These are phyloP conservation scores for Hansenula lynferdii DNA, from an alignment of 1,139 yeast species.

Conservation along the genomic window DNA sequence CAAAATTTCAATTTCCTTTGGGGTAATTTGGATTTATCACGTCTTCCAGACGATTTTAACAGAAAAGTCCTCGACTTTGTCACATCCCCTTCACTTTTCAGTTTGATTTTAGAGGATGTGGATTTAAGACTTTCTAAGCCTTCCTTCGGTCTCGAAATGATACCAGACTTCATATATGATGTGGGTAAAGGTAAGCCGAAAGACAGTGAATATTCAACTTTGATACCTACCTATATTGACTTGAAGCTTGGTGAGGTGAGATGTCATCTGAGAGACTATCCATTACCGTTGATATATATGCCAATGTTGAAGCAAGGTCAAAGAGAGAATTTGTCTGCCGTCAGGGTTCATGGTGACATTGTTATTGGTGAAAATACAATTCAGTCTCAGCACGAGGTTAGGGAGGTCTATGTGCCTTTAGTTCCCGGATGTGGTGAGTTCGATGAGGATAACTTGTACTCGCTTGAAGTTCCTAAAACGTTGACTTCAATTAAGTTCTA, in stretches of 20 bases:
- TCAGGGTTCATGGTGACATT: slow-evolving; percentile 43
- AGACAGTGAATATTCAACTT: slow-evolving; percentile 61
- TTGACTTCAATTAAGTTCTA: slow-evolving; percentile 71
- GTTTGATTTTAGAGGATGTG: slow-evolving; percentile 51
- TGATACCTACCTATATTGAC: slow-evolving; percentile 54
- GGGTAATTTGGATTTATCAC: slow-evolving; percentile 38
- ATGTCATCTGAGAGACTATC: slow-evolving; percentile 64
- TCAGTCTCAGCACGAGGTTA: slow-evolving; percentile 41
- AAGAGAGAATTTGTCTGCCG: slow-evolving; percentile 23
- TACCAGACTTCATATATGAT: slow-evolving; percentile 58
- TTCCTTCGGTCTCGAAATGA: slow-evolving; percentile 42
- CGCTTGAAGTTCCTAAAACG: slow-evolving; percentile 69
- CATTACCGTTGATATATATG: slow-evolving; percentile 44
- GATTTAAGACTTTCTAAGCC: slow-evolving; percentile 53
- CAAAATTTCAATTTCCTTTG: slow-evolving; percentile 50
- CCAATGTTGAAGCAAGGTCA: slow-evolving; percentile 37
- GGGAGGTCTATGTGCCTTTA: slow-evolving; percentile 61
- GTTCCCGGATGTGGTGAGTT: slow-evolving; percentile 37
- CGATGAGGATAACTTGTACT: slow-evolving; percentile 43
- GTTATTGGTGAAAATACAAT: slow-evolving; percentile 51
- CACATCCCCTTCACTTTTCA: slow-evolving; percentile 60
- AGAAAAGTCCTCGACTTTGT: slow-evolving; percentile 55
- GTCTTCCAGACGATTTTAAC: slow-evolving; percentile 41
- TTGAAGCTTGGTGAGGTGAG: slow-evolving; percentile 48
- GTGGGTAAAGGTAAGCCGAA: slow-evolving; percentile 82